Evolutionary conservation across 768 basidiomycete species (phyloP), one percentile per base, ranked within the genome.

Genomic region (Rubroboletus pulcherrimus): DNA sequence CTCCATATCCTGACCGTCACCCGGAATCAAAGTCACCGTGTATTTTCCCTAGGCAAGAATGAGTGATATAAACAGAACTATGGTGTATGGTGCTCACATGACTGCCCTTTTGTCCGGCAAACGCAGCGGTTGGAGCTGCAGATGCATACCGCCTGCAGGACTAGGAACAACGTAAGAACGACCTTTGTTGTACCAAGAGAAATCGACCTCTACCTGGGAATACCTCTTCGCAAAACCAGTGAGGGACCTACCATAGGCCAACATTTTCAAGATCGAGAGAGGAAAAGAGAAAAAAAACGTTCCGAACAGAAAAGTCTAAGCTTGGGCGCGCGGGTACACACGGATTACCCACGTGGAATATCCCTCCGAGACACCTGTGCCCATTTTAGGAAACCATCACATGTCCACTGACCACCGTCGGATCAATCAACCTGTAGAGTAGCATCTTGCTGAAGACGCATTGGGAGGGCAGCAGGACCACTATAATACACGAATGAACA

Each of bases 21-120:
- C 96, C 33, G 96, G 93, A 73, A 98, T 93, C 57, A 98, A 78
- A 41, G 97, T 98, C 54, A 98, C 95, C 34, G 87, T 86, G 76
- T 96, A 97, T 79, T 96, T 97, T 55, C 95, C 95, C 95, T 98
- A 61, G 5, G 50, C 35, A 7, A 61, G 11, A 29, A 56, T 51
- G 26, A 58, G 38, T 9, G 21, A 58, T 51, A 52, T 43, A 49
- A 24, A 39, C 2, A 10, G 21, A n/a, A 54, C 14, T 15, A 24
- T 29, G 30, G 24, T 50, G 42, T 12, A 37, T 26, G 48, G 31
- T 56, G 74, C 91, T 72, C 69, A 95, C 94, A 73, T 89, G 87
- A 70, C 82, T 78, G 64, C 84, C 86, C 79, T 95, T 96, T 78
- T 91, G 83, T 54, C 91, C 91, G 74, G 89, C 84, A 76, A 93